Conservation (phyloP, 2,329 filamentous ascomycete genomes). For the Eurotiales sp. region DNA sequence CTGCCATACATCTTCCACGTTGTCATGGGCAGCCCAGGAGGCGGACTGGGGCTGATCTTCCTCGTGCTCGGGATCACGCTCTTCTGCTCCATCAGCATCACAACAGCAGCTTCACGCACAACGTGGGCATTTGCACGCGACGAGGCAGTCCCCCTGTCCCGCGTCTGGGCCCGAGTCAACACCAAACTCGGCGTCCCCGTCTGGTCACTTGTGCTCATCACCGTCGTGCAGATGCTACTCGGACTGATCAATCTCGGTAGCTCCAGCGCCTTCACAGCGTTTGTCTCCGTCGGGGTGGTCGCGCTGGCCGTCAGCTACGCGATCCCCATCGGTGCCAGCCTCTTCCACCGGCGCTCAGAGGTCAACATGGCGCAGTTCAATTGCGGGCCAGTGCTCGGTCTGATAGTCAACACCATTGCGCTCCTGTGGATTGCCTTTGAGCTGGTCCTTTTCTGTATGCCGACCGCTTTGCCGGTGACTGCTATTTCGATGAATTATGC, state of each 20-base stretch:
- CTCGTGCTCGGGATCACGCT: slow-evolving; percentile 49
- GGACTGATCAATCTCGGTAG: slow-evolving; percentile 50
- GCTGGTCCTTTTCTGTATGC: slow-evolving; percentile 52
- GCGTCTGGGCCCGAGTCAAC: slow-evolving; percentile 35
- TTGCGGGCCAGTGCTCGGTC: slow-evolving; percentile 42
- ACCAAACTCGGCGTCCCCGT: slow-evolving; percentile 37
- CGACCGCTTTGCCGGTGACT: slow-evolving; percentile 52
- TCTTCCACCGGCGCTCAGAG: slow-evolving; percentile 45
- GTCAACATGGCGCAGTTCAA: slow-evolving; percentile 50
- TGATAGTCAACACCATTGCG: slow-evolving; percentile 45
- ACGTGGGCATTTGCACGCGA: slow-evolving; percentile 48
- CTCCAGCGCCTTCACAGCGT: slow-evolving; percentile 47
- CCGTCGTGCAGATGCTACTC: slow-evolving; percentile 47
- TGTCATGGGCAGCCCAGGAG: slow-evolving; percentile 49
- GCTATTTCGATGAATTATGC: slow-evolving; percentile 56
- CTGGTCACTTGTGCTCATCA: slow-evolving; percentile 41
- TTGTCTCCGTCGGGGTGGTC: slow-evolving; percentile 55
- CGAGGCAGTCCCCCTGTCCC: slow-evolving; percentile 40
- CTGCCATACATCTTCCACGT: slow-evolving; percentile 50
- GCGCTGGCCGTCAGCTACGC: slow-evolving; percentile 54
- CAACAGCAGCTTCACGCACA: slow-evolving; percentile 46
- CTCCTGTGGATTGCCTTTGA: slow-evolving; percentile 52
- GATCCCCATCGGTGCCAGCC: slow-evolving; percentile 53
- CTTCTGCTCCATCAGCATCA: slow-evolving; percentile 54
- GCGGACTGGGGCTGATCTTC: slow-evolving; percentile 47